These are phyloP conservation scores for Cylindricascospora bacillispora DNA, from an alignment of 1,139 yeast species.

Conservation along the genomic window DNA sequence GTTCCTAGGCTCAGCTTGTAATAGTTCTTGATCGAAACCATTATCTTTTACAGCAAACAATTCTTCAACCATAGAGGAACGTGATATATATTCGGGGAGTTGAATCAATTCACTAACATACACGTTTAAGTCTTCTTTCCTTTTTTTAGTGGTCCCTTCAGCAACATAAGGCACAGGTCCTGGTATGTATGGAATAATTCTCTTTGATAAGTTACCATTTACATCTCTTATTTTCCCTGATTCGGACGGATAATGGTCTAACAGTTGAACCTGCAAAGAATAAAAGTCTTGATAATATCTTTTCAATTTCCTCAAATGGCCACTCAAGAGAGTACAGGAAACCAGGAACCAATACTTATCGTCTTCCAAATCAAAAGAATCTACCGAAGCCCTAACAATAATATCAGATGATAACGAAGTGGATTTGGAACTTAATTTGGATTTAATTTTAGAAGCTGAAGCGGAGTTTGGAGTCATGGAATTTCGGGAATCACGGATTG, in stretches of 20 bases:
- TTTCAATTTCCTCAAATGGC: constrained; percentile 58
- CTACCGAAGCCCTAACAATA: constrained; percentile 58
- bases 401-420: constrained; percentile 12
- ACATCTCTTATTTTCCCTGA: constrained; percentile 59
- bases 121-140: constrained; percentile 74
- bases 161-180: constrained; percentile 92
- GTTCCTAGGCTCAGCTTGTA: constrained; percentile 5
- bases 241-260: constrained; percentile 81
- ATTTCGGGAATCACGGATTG: constrained; percentile 2
- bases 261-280: constrained; percentile 75
- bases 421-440: constrained; percentile 11
- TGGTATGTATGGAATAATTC: constrained; percentile 88
- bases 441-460: neutral
- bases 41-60: constrained; percentile 50
- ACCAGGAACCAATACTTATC: constrained; percentile 87
- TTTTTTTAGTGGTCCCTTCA: constrained; percentile 72
- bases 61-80: constrained; percentile 52
- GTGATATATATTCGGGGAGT: constrained; percentile 67
- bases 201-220: constrained; percentile 39
- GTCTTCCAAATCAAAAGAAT: constrained; percentile 67
- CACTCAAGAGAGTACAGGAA: constrained; percentile 56
- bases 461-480: constrained; percentile 1
- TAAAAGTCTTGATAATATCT: constrained; percentile 93
- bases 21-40: constrained; percentile 30
- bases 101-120: constrained; percentile 65